Percentiles rank a stretch among this genome's conserved stretches.
phyloP scores from a whole-genome alignment of 805 yeast genomes.

The Cyberlindnera lachancei region DNA sequence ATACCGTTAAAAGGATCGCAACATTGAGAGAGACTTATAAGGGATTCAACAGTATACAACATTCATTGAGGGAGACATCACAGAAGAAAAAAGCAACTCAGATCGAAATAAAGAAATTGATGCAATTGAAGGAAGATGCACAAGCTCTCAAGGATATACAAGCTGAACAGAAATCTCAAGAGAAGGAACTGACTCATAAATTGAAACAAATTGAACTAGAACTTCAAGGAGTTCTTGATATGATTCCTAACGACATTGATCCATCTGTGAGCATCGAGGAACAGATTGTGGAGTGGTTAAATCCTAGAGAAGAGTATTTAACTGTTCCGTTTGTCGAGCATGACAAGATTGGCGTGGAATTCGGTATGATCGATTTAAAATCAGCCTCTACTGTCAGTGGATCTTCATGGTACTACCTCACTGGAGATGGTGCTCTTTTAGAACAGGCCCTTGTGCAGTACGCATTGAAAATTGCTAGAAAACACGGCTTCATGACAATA shows the following conservation, averaged over 20 bases:
- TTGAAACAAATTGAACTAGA: slow-evolving; percentile 27
- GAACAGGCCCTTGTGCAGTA: slow-evolving; percentile 88
- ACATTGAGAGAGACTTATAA: slow-evolving; percentile 23
- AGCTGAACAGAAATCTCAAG: slow-evolving; percentile 12
- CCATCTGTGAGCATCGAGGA: slow-evolving; percentile 36
- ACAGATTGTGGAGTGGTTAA: slow-evolving; percentile 44
- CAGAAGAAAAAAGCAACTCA: slow-evolving; percentile 24
- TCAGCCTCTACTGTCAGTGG: slow-evolving; percentile 75
- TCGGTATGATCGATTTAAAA: slow-evolving; percentile 61
- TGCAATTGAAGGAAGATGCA: slow-evolving; percentile 9
- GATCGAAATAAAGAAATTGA: slow-evolving; percentile 19
- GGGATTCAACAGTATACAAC: slow-evolving; percentile 13
- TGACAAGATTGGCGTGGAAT: slow-evolving; percentile 56
- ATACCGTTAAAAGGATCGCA: slow-evolving; percentile 19
- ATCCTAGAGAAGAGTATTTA: slow-evolving; percentile 27
- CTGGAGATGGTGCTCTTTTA: slow-evolving; percentile 78
- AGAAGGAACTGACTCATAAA: slow-evolving; percentile 13
- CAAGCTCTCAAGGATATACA: slow-evolving; percentile 10
- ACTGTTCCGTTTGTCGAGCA: slow-evolving; percentile 43
- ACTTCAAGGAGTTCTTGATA: slow-evolving; percentile 35
- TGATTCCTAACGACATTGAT: slow-evolving; percentile 59
- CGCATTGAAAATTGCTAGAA: slow-evolving; percentile 59
- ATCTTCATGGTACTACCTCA: slow-evolving; percentile 74
- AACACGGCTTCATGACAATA: slow-evolving; percentile 59
- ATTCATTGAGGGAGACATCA: no score